Percentiles rank a stretch among this genome's conserved stretches.
Evolutionary conservation across 768 basidiomycete species (phyloP).

Genomic region (Mrakia blollopis): DNA sequence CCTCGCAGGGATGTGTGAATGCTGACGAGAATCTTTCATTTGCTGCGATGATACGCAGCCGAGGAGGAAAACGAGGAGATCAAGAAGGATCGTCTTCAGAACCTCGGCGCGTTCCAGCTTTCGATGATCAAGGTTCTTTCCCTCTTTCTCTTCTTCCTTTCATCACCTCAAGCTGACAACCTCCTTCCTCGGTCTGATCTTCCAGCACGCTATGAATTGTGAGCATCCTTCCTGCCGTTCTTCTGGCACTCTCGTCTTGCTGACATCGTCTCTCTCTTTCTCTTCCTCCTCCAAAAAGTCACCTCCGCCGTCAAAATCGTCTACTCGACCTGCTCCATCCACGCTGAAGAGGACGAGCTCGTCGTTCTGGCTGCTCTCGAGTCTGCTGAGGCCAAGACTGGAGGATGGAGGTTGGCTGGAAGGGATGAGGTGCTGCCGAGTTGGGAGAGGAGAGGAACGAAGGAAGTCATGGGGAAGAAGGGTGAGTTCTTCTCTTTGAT

Average conservation of each 20-base stretch:
- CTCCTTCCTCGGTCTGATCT: background rate
- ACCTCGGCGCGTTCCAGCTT: slow-evolving; percentile 81
- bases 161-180: too few species aligned
- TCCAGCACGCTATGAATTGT: slow-evolving; percentile 91
- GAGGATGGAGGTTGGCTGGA: slow-evolving; percentile 65
- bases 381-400: slow-evolving; percentile 61
- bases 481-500: slow-evolving; percentile 45
- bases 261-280: background rate
- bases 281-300: slow-evolving; percentile 46
- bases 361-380: slow-evolving; percentile 72
- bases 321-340: slow-evolving; percentile 96
- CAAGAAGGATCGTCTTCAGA: slow-evolving; percentile 66
- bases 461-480: slow-evolving; percentile 57
- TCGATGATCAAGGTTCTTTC: slow-evolving; percentile 58
- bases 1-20: background rate
- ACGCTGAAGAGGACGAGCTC: slow-evolving; percentile 85
- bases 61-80: slow-evolving; percentile 51
- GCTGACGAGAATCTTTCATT: too few species aligned
- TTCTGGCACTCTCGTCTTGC: background rate
- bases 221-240: slow-evolving; percentile 37
- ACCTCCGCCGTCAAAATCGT: slow-evolving; percentile 72
- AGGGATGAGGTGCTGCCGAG: slow-evolving; percentile 62
- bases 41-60: slow-evolving; percentile 44
- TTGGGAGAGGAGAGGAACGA: slow-evolving; percentile 76
- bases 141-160: too few species aligned